phyloP scores from a whole-genome alignment of 768 basidiomycete genomes.

The Boletus huronensis region DNA sequence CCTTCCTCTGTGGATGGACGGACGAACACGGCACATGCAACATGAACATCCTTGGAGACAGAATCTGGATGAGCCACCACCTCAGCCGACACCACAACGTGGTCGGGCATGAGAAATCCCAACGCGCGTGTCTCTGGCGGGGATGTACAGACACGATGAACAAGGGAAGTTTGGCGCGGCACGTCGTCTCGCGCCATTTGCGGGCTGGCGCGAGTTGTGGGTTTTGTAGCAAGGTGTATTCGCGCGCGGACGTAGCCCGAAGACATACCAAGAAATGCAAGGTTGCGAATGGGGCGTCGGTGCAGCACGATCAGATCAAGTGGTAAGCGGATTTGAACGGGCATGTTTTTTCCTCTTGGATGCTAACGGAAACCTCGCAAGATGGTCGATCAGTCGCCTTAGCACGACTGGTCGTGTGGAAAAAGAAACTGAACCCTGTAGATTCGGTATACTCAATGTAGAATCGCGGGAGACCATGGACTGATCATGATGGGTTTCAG shows the following conservation, averaged over 20 bases:
- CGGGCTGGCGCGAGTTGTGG: slow-evolving; percentile 18
- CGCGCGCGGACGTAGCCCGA: slow-evolving; percentile 23
- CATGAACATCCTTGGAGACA: slow-evolving; percentile 16
- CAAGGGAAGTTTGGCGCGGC: slow-evolving; percentile 26
- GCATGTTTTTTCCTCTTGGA: neutral
- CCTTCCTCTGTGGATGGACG: slow-evolving; percentile 21
- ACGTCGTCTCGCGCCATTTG: slow-evolving; percentile 24
- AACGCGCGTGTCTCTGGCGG: slow-evolving; percentile 19
- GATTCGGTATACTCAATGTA: neutral
- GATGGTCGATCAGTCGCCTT: neutral
- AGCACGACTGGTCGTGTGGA: neutral
- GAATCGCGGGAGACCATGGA: neutral
- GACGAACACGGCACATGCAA: slow-evolving; percentile 19
- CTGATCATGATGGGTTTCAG: neutral
- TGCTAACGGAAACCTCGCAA: neutral
- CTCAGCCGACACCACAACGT: slow-evolving; percentile 18
- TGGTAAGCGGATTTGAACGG: neutral
- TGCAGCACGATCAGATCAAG: neutral
- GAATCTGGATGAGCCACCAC: slow-evolving; percentile 25
- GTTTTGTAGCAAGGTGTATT: slow-evolving; percentile 26
- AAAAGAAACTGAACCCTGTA: neutral
- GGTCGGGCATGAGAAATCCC: slow-evolving; percentile 17
- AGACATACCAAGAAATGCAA: slow-evolving; percentile 29
- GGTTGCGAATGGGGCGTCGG: slow-evolving; percentile 12
- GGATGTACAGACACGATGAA: slow-evolving; percentile 25